These are phyloP conservation scores for Pseudozyma pruni DNA, from an alignment of 1,284 basidiomycete species.

Conservation along the genomic window DNA sequence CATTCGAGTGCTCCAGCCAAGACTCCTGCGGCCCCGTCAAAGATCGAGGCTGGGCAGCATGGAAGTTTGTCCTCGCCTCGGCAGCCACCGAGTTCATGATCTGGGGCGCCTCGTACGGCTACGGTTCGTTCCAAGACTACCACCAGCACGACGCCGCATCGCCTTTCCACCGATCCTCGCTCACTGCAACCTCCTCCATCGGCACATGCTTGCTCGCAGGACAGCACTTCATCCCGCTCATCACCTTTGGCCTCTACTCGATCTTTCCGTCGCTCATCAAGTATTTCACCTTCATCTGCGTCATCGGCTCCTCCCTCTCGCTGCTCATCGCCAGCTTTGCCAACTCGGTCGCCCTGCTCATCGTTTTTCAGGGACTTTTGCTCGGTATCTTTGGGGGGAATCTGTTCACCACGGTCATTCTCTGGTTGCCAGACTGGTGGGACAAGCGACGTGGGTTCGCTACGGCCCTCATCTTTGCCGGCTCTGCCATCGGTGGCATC, in stretches of 20 bases:
- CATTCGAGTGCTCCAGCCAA: not conserved
- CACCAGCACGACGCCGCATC: conserved; percentile 49
- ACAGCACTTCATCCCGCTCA: conserved; percentile 52
- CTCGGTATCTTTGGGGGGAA: conserved; percentile 49
- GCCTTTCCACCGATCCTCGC: conserved; percentile 42
- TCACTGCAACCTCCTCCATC: conserved; percentile 47
- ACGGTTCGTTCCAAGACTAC: conserved; percentile 63
- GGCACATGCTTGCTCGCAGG: conserved; percentile 52
- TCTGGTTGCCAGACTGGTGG: conserved; percentile 60
- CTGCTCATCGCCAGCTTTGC: conserved; percentile 55
- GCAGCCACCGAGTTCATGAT: conserved; percentile 48
- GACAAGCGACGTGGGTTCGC: conserved; percentile 46
- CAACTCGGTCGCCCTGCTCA: conserved; percentile 36
- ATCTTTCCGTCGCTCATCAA: conserved; percentile 45
- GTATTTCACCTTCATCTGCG: conserved; percentile 29
- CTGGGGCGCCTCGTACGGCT: conserved; percentile 54
- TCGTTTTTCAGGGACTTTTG: conserved; percentile 54
- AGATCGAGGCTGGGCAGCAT: conserved; percentile 37
- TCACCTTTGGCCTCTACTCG: conserved; percentile 46
- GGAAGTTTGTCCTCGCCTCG: conserved; percentile 37
- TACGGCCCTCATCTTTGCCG: conserved; percentile 53
- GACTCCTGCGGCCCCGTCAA: conserved; percentile 3
- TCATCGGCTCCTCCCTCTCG: conserved; percentile 26
- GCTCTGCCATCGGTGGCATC: conserved; percentile 51
- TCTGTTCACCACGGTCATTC: conserved; percentile 48